These are phyloP conservation scores for Komagataella populi DNA, from an alignment of 805 yeast genomes.

Conservation along the genomic window DNA sequence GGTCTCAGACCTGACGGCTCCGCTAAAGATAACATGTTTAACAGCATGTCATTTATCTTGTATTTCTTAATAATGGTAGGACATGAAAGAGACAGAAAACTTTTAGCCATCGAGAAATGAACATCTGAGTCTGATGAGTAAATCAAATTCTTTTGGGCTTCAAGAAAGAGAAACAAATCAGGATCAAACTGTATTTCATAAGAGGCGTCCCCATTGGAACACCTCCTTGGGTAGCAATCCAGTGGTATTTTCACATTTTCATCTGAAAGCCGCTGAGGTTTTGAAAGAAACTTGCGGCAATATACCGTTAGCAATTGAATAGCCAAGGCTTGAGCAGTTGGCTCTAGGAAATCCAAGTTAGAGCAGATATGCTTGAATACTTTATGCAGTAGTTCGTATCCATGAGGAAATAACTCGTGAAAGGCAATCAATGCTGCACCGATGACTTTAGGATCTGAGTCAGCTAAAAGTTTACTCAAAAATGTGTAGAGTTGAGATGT, in stretches of 20 bases:
- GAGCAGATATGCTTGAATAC: slow-evolving; percentile 35
- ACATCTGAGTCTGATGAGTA: slow-evolving; percentile 46
- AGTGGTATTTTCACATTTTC: background rate
- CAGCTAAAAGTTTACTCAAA: slow-evolving; percentile 45
- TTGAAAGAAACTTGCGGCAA: slow-evolving; percentile 42
- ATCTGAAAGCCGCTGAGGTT: slow-evolving; percentile 22
- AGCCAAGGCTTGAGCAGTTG: slow-evolving; percentile 51
- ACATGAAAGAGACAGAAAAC: slow-evolving; percentile 45
- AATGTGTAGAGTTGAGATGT: slow-evolving; percentile 34
- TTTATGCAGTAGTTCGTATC: slow-evolving; percentile 58
- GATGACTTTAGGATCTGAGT: slow-evolving; percentile 52
- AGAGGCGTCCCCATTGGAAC: slow-evolving; percentile 1
- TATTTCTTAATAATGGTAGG: slow-evolving; percentile 33
- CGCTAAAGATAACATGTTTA: slow-evolving; percentile 19
- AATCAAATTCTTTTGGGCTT: slow-evolving; percentile 29
- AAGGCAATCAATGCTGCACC: slow-evolving; percentile 53
- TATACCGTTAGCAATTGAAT: slow-evolving; percentile 59
- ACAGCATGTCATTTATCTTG: slow-evolving; percentile 35
- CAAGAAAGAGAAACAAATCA: slow-evolving; percentile 45
- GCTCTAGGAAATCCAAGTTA: slow-evolving; percentile 41
- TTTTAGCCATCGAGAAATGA: slow-evolving; percentile 43
- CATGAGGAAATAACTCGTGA: slow-evolving; percentile 36
- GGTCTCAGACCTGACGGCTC: background rate
- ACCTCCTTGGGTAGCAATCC: background rate
- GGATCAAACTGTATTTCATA: slow-evolving; percentile 30